These are phyloP conservation scores for Heterobasidion parviporum DNA, from an alignment of 1,284 basidiomycete genomes.

Conservation along the genomic window DNA sequence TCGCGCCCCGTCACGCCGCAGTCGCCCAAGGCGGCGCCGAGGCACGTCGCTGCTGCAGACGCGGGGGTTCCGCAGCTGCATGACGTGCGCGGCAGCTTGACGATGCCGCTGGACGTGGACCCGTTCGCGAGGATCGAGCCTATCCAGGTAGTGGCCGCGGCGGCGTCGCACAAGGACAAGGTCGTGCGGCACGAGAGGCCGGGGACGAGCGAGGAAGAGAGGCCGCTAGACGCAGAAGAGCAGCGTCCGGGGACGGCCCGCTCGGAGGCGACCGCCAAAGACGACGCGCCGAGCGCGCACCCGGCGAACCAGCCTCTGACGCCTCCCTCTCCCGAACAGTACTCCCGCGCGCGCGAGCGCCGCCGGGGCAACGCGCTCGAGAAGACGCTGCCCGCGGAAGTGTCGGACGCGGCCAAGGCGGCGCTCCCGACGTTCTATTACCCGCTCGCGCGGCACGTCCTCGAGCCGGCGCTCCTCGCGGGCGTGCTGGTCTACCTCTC, in stretches of 20 bases:
- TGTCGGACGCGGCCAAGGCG: conserved; percentile 13
- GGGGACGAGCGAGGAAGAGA: not conserved
- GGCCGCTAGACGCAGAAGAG: too few species aligned
- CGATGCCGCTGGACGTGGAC: not conserved
- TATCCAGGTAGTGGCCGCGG: not conserved
- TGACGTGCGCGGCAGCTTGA: not conserved
- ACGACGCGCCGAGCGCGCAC: not conserved
- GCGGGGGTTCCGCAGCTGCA: too few species aligned
- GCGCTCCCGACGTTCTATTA: conserved; percentile 37
- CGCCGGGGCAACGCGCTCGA: conserved; percentile 33
- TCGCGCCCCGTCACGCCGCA: not conserved
- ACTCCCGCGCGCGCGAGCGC: conserved; percentile 27
- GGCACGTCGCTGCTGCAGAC: not conserved
- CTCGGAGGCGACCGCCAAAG: not conserved
- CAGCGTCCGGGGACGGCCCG: not conserved
- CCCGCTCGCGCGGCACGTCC: conserved; percentile 44
- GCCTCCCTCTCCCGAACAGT: conserved; percentile 28
- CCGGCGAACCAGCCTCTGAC: conserved; percentile 8
- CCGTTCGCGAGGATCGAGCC: not conserved
- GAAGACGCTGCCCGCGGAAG: conserved; percentile 25
- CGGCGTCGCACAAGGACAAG: not conserved
- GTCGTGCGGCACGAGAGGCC: not conserved
- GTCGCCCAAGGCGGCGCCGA: not conserved
- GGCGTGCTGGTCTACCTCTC: conserved; percentile 47
- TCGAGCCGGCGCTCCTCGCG: conserved; percentile 38